A percentile compares a stretch with the other conserved stretches of the same genome.
Conservation (phyloP, 306 rosid species). For the Trifolium fragiferum region DNA sequence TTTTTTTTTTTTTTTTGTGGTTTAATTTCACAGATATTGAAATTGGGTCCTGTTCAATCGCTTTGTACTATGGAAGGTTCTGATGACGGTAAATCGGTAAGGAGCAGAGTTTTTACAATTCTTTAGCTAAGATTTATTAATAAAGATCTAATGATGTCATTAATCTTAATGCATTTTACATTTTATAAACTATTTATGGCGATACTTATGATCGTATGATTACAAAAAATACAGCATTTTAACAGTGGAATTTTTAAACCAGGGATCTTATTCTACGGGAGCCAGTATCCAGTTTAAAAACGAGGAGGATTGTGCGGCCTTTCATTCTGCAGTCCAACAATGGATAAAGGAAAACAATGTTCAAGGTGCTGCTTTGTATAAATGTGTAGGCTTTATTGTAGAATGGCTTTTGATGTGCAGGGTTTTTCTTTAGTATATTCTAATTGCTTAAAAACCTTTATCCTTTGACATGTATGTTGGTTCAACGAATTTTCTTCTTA, state of each 20-base stretch:
- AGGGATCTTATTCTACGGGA: slow-evolving; percentile 70
- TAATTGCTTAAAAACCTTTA: slow-evolving; percentile 1
- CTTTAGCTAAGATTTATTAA: not conserved
- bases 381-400: slow-evolving; percentile 6
- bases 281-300: slow-evolving; percentile 67
- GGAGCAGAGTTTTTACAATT: slow-evolving; percentile 2
- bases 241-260: slow-evolving; percentile 50
- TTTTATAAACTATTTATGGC: not conserved
- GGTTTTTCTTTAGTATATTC: not conserved
- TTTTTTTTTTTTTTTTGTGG: slow-evolving; percentile 37
- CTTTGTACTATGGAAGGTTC: slow-evolving; percentile 69
- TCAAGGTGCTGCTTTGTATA: slow-evolving; percentile 65
- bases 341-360: slow-evolving; percentile 63
- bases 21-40: slow-evolving; percentile 63
- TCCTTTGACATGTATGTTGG: not conserved
- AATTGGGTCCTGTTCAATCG: slow-evolving; percentile 66
- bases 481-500: slow-evolving; percentile 25
- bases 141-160: not conserved
- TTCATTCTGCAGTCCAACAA: slow-evolving; percentile 73
- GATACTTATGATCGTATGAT: not conserved
- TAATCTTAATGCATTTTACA: not conserved
- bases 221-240: slow-evolving; percentile 34
- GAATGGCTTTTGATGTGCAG: slow-evolving; percentile 3
- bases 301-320: slow-evolving; percentile 74
- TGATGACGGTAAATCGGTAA: slow-evolving; percentile 62